phyloP scores from a whole-genome alignment of 306 rosid species.

The Cucurbita ficifolia region DNA sequence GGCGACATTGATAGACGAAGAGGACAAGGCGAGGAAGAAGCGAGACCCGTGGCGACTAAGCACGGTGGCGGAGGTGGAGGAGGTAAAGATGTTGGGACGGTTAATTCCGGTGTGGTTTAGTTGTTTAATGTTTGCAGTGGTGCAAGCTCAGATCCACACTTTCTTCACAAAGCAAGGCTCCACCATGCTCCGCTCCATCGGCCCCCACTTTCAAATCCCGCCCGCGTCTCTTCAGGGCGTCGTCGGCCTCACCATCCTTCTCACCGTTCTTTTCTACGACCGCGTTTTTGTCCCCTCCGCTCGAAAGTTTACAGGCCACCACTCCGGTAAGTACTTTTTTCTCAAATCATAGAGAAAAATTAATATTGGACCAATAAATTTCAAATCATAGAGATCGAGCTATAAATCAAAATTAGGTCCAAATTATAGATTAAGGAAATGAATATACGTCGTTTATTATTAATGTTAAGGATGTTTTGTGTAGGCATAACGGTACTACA shows the following conservation, averaged over 20 bases:
- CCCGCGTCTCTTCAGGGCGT: constrained; percentile 59
- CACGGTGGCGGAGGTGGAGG: constrained; percentile 57
- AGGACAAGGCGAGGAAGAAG: constrained; percentile 25
- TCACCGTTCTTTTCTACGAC: constrained; percentile 39
- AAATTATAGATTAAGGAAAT: too few species aligned
- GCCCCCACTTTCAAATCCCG: constrained; percentile 37
- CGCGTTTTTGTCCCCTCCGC: constrained; percentile 28
- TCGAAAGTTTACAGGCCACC: constrained; percentile 27
- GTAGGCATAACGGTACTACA: constrained; percentile 46
- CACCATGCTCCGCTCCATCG: constrained; percentile 36
- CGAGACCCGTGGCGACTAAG: constrained; percentile 69
- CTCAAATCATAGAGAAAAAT: too few species aligned
- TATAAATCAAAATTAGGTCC: too few species aligned
- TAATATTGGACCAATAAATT: too few species aligned
- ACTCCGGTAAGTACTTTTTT: not conserved
- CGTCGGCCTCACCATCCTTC: constrained; percentile 29
- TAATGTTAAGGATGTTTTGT: too few species aligned
- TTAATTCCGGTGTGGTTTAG: constrained; percentile 63
- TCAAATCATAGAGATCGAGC: too few species aligned
- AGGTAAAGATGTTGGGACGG: constrained; percentile 50
- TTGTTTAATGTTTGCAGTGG: constrained; percentile 42
- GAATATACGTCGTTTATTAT: too few species aligned
- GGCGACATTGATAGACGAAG: constrained; percentile 43
- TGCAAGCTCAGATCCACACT: constrained; percentile 48
- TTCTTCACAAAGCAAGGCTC: constrained; percentile 53